Base-by-base conservation (phyloP, 1,139 yeast species). In the Starmera stellimalicola region DNA sequence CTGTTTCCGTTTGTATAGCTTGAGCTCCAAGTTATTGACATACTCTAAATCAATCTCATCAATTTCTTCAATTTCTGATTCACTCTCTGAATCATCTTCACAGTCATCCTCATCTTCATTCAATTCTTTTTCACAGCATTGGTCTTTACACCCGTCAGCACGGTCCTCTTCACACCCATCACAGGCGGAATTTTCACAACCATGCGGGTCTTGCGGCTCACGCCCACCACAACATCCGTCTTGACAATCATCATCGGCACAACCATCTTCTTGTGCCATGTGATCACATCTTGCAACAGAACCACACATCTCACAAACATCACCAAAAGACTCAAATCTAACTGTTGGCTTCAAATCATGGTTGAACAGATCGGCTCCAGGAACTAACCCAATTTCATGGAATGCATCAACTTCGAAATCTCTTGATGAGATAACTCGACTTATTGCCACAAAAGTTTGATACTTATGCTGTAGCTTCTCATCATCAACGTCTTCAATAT, bases 311-410 rank as follows among this genome's bases (percentile, higher is more conserved):
- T 55, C 69, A 57, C 95, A 87, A 0, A 83, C 94, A 18, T 72
- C 77, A 20, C 69, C 79, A 22, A 72, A 63, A 31, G 88, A 69
- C 36, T 80, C 82, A 52, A 87, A 87, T 54, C 81, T 84, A 6
- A 80, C 87, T 47, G 75, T 67, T 35, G 77, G 82, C 29, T 69
- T 62, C 8, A 41, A 63, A 8, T 69, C 68, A 51, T 85, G 95
- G 45, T 87, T 87, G 59, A 87, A 87, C 32, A 88, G 60, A 54
- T 88, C 95, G 0, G 95, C 96, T 12, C 88, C 88, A 0, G 96
- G 95, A 20, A 87, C 95, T 39, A 88, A 60, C 0, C 82, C 83
- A 27, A 80, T 66, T 18, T 77, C 82, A 46, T 79, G 83, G 52
- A 59, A 85, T 31, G 65, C 68, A 52, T 88, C 96, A 15, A 88